phyloP scores from a whole-genome alignment of 108 stramenopile species.

The Cyclotella choctawhatcheeana region DNA sequence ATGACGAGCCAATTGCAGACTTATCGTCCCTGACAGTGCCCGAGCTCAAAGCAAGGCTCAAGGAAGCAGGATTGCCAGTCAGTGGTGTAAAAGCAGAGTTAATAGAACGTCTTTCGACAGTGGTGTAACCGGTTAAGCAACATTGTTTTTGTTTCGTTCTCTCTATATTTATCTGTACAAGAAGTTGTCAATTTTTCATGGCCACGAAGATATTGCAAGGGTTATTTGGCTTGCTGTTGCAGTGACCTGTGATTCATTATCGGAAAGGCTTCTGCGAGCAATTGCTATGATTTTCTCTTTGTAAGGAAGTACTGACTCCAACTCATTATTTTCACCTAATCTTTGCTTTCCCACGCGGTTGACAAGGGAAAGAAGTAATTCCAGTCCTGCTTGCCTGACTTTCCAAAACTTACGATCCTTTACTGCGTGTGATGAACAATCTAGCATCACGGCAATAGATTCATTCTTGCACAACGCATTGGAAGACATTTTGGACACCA shows the following conservation, averaged over 20 bases:
- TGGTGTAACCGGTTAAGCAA: not conserved
- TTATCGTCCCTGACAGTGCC: conserved; percentile 55
- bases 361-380: conserved; percentile 41
- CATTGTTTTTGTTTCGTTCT: not conserved
- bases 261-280: conserved; percentile 56
- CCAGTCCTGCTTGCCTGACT: conserved; percentile 63
- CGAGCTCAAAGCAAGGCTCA: conserved; percentile 64
- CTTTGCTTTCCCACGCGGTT: conserved; percentile 29
- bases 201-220: conserved; percentile 69
- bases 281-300: conserved; percentile 69
- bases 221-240: conserved; percentile 66
- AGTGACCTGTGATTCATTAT: conserved; percentile 76
- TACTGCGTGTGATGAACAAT: conserved; percentile 51
- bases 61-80: conserved; percentile 59
- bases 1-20: not conserved
- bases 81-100: conserved; percentile 72
- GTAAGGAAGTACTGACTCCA: conserved; percentile 79
- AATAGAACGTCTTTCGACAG: conserved; percentile 52
- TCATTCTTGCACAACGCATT: conserved; percentile 48
- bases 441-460: conserved; percentile 43
- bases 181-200: conserved; percentile 10
- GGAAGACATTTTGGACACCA: conserved; percentile 51
- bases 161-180: not conserved
- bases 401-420: conserved; percentile 88
- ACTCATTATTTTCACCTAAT: conserved; percentile 37